Evolutionary conservation across 495 filamentous ascomycete genomes (phyloP).

Genomic region (Cetradonia linearis): DNA sequence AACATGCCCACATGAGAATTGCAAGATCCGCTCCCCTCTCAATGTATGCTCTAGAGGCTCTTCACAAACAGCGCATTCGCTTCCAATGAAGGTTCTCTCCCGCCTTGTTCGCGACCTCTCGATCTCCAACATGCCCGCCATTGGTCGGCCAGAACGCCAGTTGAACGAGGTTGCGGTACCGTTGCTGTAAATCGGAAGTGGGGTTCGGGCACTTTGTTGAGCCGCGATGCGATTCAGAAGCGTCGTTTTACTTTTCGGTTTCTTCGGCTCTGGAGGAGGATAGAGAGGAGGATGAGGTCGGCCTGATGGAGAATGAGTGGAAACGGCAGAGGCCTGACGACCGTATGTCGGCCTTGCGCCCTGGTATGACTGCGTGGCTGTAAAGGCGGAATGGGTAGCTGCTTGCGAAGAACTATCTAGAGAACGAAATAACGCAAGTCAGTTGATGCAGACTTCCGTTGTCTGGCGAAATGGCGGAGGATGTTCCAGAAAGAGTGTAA

Average conservation of each 20-base stretch:
- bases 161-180: constrained; percentile 38
- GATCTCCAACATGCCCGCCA: constrained; percentile 64
- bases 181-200: constrained; percentile 28
- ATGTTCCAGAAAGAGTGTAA: constrained; percentile 7
- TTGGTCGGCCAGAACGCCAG: constrained; percentile 44
- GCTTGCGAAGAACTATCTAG: constrained; percentile 39
- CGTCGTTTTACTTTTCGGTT: constrained; percentile 19
- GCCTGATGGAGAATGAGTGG: constrained; percentile 24
- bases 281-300: constrained; percentile 21
- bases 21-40: constrained; percentile 86
- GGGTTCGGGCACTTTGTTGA: constrained; percentile 19
- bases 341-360: constrained; percentile 19
- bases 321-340: constrained; percentile 21
- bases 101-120: constrained; percentile 73
- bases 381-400: constrained; percentile 25
- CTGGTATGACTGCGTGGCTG: constrained; percentile 19
- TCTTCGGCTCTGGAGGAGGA: constrained; percentile 21
- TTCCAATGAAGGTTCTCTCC: constrained; percentile 91
- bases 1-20: constrained; percentile 93
- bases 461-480: not conserved
- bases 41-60: constrained; percentile 95
- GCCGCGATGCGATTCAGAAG: constrained; percentile 23
- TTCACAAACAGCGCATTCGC: constrained; percentile 91
- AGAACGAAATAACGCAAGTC: constrained; percentile 32
- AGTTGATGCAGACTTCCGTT: constrained; percentile 13